Conservation (phyloP, 371 early-diverging fungal species). For the Mucor piriformis region DNA sequence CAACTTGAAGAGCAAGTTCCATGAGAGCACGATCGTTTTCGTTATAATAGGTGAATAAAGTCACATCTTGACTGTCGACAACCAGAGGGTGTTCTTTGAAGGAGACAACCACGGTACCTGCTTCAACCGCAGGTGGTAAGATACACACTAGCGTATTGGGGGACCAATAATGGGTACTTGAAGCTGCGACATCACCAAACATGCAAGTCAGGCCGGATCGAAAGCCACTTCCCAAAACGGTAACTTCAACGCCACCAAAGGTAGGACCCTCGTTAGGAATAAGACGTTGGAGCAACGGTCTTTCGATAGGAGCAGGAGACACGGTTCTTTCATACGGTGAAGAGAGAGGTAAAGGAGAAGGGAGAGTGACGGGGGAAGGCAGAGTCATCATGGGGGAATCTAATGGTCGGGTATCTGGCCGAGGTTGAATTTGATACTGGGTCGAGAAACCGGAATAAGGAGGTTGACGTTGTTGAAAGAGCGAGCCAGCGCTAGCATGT, state of each 20-base stretch:
- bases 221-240: conserved; percentile 77
- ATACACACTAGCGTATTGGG: conserved; percentile 77
- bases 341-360: not conserved
- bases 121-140: conserved; percentile 71
- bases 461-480: not conserved
- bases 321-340: not conserved
- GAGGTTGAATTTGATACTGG: conserved; percentile 27
- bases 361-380: conserved; percentile 2
- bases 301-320: conserved; percentile 24
- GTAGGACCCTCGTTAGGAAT: conserved; percentile 79
- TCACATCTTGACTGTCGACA: conserved; percentile 53
- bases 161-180: conserved; percentile 69
- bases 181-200: conserved; percentile 76
- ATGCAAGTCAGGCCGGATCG: conserved; percentile 68
- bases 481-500: conserved; percentile 2
- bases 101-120: conserved; percentile 76
- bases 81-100: conserved; percentile 56
- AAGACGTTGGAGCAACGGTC: conserved; percentile 55
- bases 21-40: conserved; percentile 80
- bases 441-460: not conserved
- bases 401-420: conserved; percentile 19
- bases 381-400: conserved; percentile 9
- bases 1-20: conserved; percentile 81
- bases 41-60: conserved; percentile 67
- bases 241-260: conserved; percentile 78